Evolutionary conservation across 2,329 filamentous ascomycete species (phyloP).

Genomic region (Colletotrichum eleusines): DNA sequence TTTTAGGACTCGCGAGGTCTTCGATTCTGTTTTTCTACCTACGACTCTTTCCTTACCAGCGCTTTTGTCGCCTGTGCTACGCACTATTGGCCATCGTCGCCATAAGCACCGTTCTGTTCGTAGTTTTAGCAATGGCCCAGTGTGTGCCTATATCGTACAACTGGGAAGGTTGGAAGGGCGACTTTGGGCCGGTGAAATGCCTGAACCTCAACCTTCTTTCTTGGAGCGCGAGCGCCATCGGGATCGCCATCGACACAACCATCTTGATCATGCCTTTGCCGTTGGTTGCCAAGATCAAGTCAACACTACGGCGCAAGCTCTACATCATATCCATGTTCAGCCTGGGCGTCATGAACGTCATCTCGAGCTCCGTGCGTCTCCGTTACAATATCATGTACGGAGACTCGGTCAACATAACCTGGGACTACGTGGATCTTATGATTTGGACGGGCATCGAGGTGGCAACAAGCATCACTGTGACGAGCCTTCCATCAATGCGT

Average conservation of each 20-base stretch:
- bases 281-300: slow-evolving; percentile 52
- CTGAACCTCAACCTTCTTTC: slow-evolving; percentile 22
- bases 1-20: slow-evolving; percentile 26
- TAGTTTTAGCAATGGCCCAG: slow-evolving; percentile 7
- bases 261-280: slow-evolving; percentile 59
- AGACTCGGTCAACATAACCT: slow-evolving; percentile 52
- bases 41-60: slow-evolving; percentile 25
- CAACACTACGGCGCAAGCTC: slow-evolving; percentile 57
- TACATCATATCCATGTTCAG: slow-evolving; percentile 59
- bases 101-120: background rate
- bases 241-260: slow-evolving; percentile 58
- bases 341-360: slow-evolving; percentile 56
- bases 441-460: slow-evolving; percentile 59
- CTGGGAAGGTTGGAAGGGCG: slow-evolving; percentile 33
- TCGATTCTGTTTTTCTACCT: slow-evolving; percentile 32
- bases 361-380: slow-evolving; percentile 51
- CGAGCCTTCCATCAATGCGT: slow-evolving; percentile 56
- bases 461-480: slow-evolving; percentile 54
- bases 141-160: slow-evolving; percentile 29
- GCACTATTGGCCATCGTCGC: slow-evolving; percentile 9
- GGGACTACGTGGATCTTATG: slow-evolving; percentile 55
- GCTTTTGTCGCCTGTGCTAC: slow-evolving; percentile 26
- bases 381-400: slow-evolving; percentile 50
- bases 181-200: slow-evolving; percentile 17
- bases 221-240: slow-evolving; percentile 46